Conservation (phyloP, 495 filamentous ascomycete genomes). For the Neurospora sp. region DNA sequence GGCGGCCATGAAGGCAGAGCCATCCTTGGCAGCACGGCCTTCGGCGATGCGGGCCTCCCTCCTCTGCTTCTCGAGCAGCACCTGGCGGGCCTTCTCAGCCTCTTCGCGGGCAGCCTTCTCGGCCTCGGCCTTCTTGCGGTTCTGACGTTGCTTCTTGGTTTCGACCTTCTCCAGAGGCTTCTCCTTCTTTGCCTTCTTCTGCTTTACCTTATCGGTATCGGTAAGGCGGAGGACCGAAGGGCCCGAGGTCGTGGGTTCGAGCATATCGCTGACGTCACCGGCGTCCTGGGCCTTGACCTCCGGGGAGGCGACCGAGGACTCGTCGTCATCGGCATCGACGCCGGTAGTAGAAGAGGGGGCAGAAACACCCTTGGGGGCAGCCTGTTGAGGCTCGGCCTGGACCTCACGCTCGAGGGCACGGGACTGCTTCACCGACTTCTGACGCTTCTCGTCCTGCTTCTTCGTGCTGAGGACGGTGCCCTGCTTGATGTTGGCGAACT, state of each 20-base stretch:
- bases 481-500: constrained; percentile 54
- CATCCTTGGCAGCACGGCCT: constrained; percentile 66
- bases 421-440: constrained; percentile 48
- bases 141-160: constrained; percentile 87
- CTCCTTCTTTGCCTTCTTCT: constrained; percentile 51
- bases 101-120: constrained; percentile 60
- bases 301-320: constrained; percentile 56
- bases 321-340: constrained; percentile 73
- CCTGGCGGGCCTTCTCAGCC: constrained; percentile 61
- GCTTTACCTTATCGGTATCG: constrained; percentile 48
- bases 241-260: constrained; percentile 57
- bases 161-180: constrained; percentile 46
- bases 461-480: constrained; percentile 48
- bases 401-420: constrained; percentile 34
- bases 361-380: constrained; percentile 25
- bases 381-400: constrained; percentile 5
- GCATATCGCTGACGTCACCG: constrained; percentile 75
- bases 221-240: constrained; percentile 72
- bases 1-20: constrained; percentile 46
- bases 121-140: constrained; percentile 69
- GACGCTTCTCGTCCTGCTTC: constrained; percentile 50
- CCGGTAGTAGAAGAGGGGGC: constrained; percentile 63
- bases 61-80: constrained; percentile 66
- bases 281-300: constrained; percentile 39
- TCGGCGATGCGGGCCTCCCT: constrained; percentile 69